These are phyloP conservation scores for Bipolaris bicolor DNA, from an alignment of 2,329 filamentous ascomycete species.

Conservation along the genomic window DNA sequence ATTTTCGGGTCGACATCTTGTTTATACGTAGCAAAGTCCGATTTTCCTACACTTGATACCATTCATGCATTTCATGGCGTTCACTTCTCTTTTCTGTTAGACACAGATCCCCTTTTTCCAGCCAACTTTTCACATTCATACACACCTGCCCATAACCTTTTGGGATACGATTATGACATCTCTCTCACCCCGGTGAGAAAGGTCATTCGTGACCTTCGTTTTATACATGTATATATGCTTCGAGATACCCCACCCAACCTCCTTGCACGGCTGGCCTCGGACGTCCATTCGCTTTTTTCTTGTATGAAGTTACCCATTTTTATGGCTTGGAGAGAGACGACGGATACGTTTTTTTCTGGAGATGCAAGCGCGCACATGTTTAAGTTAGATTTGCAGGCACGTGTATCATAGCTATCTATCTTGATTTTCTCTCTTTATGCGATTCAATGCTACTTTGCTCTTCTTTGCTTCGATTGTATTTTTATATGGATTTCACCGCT, in stretches of 20 bases:
- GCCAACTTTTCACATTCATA: conserved; percentile 1
- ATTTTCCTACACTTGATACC: conserved; percentile 11
- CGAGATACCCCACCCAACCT: conserved; percentile 41
- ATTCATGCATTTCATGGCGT: conserved; percentile 25
- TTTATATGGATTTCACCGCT: no score
- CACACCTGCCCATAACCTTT: background rate
- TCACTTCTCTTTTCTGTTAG: conserved; percentile 26
- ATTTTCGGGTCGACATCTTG: conserved; percentile 1
- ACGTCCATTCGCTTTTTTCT: conserved; percentile 40
- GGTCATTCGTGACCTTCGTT: conserved; percentile 12
- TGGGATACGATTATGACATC: conserved; percentile 6
- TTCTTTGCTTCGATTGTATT: no score
- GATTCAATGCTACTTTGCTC: no score
- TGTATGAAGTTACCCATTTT: conserved; percentile 10
- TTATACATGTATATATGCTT: conserved; percentile 28
- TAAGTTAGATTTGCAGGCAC: no score
- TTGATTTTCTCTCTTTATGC: no score
- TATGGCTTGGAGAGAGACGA: background rate
- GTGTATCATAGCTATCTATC: no score
- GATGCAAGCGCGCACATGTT: no score
- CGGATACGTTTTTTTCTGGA: background rate
- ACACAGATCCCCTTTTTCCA: conserved; percentile 16
- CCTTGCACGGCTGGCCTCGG: conserved; percentile 39
- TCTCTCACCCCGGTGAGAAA: background rate
- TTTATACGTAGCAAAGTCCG: background rate